Evolutionary conservation across 768 basidiomycete species (phyloP), one percentile per base, ranked within the genome.

Genomic region (Leucocoprinus leucothites): DNA sequence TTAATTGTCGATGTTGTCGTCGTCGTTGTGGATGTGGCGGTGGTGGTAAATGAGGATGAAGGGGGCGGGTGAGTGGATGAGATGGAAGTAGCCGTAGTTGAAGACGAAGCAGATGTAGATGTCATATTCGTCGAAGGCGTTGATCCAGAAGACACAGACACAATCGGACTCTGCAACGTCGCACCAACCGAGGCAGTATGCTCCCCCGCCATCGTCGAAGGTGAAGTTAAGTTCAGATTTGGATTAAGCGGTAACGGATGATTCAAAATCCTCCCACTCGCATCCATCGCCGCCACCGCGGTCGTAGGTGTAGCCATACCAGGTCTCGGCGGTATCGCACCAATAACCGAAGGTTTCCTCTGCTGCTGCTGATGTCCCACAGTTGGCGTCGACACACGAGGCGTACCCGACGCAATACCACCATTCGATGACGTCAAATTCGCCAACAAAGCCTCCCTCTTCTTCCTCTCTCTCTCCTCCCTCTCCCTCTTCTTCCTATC

Each of bases 401-500:
- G 58, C 9, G 41, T 41, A n/a, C 44, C 60, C n/a, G 57, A 61
- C 3, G 52, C 35, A 9, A 48, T 25, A 26, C 25, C 16, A 25
- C 35, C 38, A 41, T 42, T 51, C 24, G 25, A 35, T 25, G 34
- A 34, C 19, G 26, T 28, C 48, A 38, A 7, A 9, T 13, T 40
- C 11, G 14, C 46, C 31, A 47, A 18, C 45, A 42, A n/a, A 22
- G 53, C 38, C 36, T 65, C 67, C 53, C 60, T 66, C 47, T 69
- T 68, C 59, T 63, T 66, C 61, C 61, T 62, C 61, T 64, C 67
- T 67, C 72, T 77, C 60, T 77, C 73, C 64, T 78, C 81, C 66
- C 63, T 68, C 50, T 74, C 72, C 70, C 74, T 59, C 77, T 76
- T 67, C 73, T 79, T 65, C 74, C 72, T 64, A 67, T 77, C 77